phyloP scores from a whole-genome alignment of 805 yeast genomes.

The Candida schatavii region DNA sequence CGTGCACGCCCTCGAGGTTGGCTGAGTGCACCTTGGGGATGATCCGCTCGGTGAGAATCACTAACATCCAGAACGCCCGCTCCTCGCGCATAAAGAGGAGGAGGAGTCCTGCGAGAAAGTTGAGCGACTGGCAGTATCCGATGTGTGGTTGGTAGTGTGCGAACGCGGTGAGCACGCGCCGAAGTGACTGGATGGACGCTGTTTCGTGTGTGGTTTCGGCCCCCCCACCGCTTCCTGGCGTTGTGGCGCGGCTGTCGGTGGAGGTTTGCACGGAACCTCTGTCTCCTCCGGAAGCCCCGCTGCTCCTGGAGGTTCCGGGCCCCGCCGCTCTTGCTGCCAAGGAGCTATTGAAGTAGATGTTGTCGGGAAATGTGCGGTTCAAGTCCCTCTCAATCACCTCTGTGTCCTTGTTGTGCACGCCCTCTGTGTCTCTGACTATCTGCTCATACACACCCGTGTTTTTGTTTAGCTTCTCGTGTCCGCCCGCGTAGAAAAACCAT shows the following conservation, averaged over 20 bases:
- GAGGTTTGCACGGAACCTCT: neutral
- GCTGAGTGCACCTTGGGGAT: slow-evolving; percentile 91
- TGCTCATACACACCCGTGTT: slow-evolving; percentile 73
- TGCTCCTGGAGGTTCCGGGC: no score
- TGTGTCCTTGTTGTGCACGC: slow-evolving; percentile 64
- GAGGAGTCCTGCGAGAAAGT: slow-evolving; percentile 85
- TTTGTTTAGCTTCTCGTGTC: slow-evolving; percentile 66
- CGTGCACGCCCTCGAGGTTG: slow-evolving; percentile 87
- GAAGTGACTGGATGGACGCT: slow-evolving; percentile 57
- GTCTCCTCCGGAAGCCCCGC: neutral
- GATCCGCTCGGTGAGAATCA: slow-evolving; percentile 78
- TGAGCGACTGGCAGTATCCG: slow-evolving; percentile 95
- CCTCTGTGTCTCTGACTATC: slow-evolving; percentile 57
- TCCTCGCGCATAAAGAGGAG: slow-evolving; percentile 88
- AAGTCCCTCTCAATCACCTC: slow-evolving; percentile 94
- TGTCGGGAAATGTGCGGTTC: slow-evolving; percentile 94
- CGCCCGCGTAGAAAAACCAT: slow-evolving; percentile 94
- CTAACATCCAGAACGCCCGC: slow-evolving; percentile 92
- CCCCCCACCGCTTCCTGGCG: neutral
- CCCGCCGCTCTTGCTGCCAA: no score
- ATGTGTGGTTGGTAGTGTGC: slow-evolving; percentile 83
- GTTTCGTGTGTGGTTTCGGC: neutral
- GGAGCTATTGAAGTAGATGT: slow-evolving; percentile 65
- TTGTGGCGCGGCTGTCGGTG: no score
- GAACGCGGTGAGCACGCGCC: slow-evolving; percentile 82